Base-by-base conservation (phyloP, 768 basidiomycete species). In the Pseudohyphozyma bogoriensis region DNA sequence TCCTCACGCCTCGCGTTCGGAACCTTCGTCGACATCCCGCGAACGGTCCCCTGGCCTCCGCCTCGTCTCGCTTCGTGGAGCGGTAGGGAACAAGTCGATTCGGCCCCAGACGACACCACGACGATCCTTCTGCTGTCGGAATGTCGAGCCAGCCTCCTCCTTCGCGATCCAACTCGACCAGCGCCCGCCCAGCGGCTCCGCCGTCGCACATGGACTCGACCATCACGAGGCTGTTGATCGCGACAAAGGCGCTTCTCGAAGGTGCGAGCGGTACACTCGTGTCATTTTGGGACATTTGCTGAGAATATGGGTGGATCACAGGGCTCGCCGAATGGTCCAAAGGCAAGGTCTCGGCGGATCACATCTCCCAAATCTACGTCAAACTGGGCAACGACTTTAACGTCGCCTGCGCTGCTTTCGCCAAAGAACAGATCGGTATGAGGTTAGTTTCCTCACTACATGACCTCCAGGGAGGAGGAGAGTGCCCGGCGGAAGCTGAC, bases 311-410 rank as follows among this genome's bases (percentile, higher is more conserved):
- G 13, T 2, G 40, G 22, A 4, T 32, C 5, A 7, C 60, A 72
- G 80, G 86, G 2, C 79, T 95, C 57, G 89, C 87, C 9, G 76
- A 81, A 76, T 95, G 90, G 90, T 87, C 86, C 73, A 78, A 78
- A 60, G 74, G 80, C 62, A 79, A 82, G 68, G 79, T 86, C 68
- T 78, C 82, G 58, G 90, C 93, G 72, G 76, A 74, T 45, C 79
- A 87, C 67, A 90, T 99, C 72, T 95, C 91, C 79, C 89, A 96
- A 74, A 87, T 95, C 56, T 99, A 99, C 74, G 95, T 99, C 56
- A 82, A 84, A 56, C 79, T 99, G 28, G 95, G 95, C 28, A 96
- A 97, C 74, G 92, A 95, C 72, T 97, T 99, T 78, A 96, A 96
- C 71, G 81, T 83, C 20, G 91, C 91, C 13, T 88, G 92, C 40